These are phyloP conservation scores for Corynespora cassiicola DNA, from an alignment of 2,329 filamentous ascomycete genomes.

Conservation along the genomic window DNA sequence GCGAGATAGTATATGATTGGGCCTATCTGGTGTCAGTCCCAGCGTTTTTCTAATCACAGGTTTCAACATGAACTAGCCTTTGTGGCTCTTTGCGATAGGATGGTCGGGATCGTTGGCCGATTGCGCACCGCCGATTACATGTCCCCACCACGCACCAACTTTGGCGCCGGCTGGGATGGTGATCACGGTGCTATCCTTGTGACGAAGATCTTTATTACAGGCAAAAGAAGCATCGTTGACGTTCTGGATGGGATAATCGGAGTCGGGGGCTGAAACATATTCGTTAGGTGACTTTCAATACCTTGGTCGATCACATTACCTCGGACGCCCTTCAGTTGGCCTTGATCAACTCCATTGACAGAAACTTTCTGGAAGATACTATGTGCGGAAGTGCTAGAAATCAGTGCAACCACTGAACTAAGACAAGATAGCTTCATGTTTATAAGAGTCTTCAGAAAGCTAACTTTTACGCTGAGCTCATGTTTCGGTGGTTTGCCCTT, in stretches of 20 bases:
- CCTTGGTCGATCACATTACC: too few relatives aligned
- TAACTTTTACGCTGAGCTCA: too few relatives aligned
- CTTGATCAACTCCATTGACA: conserved; percentile 57
- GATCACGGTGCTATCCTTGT: conserved; percentile 49
- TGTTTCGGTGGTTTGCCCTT: too few relatives aligned
- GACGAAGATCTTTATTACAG: conserved; percentile 49
- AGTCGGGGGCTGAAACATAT: conserved; percentile 55
- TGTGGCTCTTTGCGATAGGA: conserved; percentile 56
- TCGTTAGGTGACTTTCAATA: too few relatives aligned
- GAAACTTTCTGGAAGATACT: conserved; percentile 53
- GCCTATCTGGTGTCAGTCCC: conserved; percentile 8
- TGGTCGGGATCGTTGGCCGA: conserved; percentile 55
- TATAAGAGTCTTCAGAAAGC: too few relatives aligned
- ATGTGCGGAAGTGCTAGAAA: conserved; percentile 36
- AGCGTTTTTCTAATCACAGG: background rate
- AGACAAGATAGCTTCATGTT: conserved; percentile 22
- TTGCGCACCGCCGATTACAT: conserved; percentile 59
- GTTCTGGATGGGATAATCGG: conserved; percentile 55
- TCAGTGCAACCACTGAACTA: conserved; percentile 18
- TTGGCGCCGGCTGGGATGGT: conserved; percentile 56
- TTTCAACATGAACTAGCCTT: conserved; percentile 38
- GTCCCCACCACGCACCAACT: conserved; percentile 56
- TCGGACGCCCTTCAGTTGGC: conserved; percentile 56
- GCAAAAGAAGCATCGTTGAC: conserved; percentile 51
- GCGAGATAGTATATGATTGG: conserved; percentile 30